Percentiles rank a stretch among this genome's conserved stretches.
phyloP scores from a whole-genome alignment of 2,329 filamentous ascomycete species.

The Fusarium nematophilum region DNA sequence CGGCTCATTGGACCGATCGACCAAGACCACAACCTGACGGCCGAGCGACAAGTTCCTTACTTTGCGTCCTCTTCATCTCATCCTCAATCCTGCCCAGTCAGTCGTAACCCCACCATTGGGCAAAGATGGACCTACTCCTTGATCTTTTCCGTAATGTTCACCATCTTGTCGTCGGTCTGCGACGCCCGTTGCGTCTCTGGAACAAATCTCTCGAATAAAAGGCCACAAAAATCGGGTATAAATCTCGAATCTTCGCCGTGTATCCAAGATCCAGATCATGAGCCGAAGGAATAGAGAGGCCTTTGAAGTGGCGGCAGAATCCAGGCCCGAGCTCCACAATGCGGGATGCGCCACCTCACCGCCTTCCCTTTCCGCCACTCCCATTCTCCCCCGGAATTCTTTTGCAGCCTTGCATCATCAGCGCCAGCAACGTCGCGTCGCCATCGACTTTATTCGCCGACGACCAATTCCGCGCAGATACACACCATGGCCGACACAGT shows the following conservation, averaged over 20 bases:
- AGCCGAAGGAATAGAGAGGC: conserved; percentile 46
- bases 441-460: conserved; percentile 30
- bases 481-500: conserved; percentile 48
- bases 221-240: conserved; percentile 18
- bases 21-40: no score
- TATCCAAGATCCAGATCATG: conserved; percentile 37
- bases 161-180: conserved; percentile 72
- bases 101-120: conserved; percentile 23
- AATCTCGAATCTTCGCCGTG: conserved; percentile 18
- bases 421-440: conserved; percentile 37
- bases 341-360: conserved; percentile 38
- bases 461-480: conserved; percentile 4
- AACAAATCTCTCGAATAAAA: conserved; percentile 19
- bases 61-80: conserved; percentile 99
- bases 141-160: conserved; percentile 99
- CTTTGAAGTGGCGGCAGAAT: conserved; percentile 44
- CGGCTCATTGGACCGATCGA: no score
- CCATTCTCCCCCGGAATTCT: conserved; percentile 35
- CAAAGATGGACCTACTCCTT: conserved; percentile 79
- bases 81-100: conserved; percentile 87
- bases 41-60: conserved; percentile 67
- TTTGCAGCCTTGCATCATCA: conserved; percentile 45
- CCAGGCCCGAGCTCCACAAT: conserved; percentile 28
- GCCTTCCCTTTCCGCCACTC: conserved; percentile 40
- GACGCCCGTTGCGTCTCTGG: conserved; percentile 36